Evolutionary conservation across 1,284 basidiomycete species (phyloP).

Genomic region (Neolentinus lepideus): DNA sequence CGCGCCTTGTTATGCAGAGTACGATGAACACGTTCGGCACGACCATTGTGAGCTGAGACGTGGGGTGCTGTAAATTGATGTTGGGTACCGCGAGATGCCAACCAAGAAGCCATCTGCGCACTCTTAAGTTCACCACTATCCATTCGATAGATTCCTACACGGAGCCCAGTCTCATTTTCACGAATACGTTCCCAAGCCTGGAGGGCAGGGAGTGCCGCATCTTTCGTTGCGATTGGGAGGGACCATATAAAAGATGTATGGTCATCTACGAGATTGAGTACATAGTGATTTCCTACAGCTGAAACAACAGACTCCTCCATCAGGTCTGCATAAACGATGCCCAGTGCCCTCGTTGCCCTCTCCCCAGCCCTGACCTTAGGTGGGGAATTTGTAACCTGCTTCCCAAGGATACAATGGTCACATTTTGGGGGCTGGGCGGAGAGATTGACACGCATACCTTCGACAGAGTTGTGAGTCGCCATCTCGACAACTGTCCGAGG

Average conservation of each 20-base stretch:
- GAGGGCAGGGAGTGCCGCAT: background rate
- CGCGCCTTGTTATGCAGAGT: conserved; percentile 17
- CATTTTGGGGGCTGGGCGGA: conserved; percentile 7
- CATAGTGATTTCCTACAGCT: conserved; percentile 4
- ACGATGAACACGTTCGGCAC: conserved; percentile 18
- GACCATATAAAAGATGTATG: conserved; percentile 3
- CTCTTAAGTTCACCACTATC: conserved; percentile 2
- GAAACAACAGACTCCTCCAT: conserved; percentile 4
- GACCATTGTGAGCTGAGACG: conserved; percentile 22
- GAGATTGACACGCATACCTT: conserved; percentile 9
- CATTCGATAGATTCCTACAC: background rate
- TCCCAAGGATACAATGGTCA: conserved; percentile 8
- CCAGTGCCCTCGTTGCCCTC: conserved; percentile 5
- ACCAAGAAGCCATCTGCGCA: background rate
- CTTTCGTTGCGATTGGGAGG: background rate
- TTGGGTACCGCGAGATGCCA: background rate
- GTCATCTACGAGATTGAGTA: conserved; percentile 8
- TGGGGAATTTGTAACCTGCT: conserved; percentile 6
- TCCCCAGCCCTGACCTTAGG: conserved; percentile 5
- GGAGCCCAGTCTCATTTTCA: background rate
- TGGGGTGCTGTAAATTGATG: conserved; percentile 18
- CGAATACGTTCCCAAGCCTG: background rate
- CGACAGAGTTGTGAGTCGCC: background rate
- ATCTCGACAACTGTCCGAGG: conserved; percentile 4
- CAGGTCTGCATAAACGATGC: conserved; percentile 5